phyloP scores from a whole-genome alignment of 225 moss, liverwort and hornwort genomes.

The Sphagnum contortum region DNA sequence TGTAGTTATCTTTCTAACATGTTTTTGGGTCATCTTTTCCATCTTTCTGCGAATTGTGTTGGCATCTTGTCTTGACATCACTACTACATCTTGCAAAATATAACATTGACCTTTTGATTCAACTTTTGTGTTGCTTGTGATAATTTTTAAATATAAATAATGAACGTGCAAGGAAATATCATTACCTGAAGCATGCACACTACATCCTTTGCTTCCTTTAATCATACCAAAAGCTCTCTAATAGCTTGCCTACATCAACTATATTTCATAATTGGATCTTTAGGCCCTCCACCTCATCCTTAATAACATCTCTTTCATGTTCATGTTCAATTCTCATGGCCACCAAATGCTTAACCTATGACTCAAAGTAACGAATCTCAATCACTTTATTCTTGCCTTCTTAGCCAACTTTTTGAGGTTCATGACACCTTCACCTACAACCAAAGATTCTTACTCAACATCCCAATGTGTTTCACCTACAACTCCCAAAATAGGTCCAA shows the following conservation, averaged over 20 bases:
- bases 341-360: conserved; percentile 72
- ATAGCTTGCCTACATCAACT: conserved; percentile 91
- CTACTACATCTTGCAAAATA: conserved; percentile 66
- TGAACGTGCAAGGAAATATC: neutral
- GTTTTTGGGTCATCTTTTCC: conserved; percentile 62
- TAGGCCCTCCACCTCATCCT: conserved; percentile 60
- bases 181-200: conserved; percentile 76
- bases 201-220: conserved; percentile 93
- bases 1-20: conserved; percentile 62
- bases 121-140: no score
- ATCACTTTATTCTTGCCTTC: conserved; percentile 57
- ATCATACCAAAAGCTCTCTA: conserved; percentile 78
- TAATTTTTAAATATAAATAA: neutral
- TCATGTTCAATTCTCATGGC: conserved; percentile 79
- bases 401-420: conserved; percentile 85
- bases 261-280: conserved; percentile 74
- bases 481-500: conserved; percentile 94
- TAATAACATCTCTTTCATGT: conserved; percentile 53
- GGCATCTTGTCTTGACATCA: conserved; percentile 68
- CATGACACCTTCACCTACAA: conserved; percentile 64
- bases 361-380: conserved; percentile 84
- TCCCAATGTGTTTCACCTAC: conserved; percentile 84
- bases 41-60: conserved; percentile 54
- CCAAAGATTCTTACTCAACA: conserved; percentile 74
- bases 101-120: no score